Evolutionary conservation across 1,284 basidiomycete genomes (phyloP), one percentile per base, ranked within the genome.

Genomic region (Porodaedalea pini): DNA sequence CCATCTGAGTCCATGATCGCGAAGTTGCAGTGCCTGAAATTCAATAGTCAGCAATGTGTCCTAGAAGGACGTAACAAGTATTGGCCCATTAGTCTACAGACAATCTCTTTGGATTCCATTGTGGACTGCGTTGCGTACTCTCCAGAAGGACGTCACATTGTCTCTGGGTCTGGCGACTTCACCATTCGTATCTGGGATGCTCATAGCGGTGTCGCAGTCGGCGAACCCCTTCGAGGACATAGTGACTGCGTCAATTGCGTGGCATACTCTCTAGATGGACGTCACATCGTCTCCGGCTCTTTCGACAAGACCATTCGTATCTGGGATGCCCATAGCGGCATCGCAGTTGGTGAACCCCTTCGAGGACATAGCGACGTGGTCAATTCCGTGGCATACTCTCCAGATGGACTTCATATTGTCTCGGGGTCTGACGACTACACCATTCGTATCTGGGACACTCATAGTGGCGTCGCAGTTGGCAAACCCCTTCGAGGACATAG

Each of bases 111-210:
- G 13, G 32, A 13, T 6, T 34, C 32, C 13, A 13, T n/a, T n/a
- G 51, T 27, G 21, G 74, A 73, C 64, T 73, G 72, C 25, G 67
- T 77, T 36, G 72, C 72, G 23, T 77, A 73, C 62, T 0, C 94
- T 95, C 67, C 96, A 13, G 74, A 75, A 57, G 75, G 98, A 70
- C 96, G 98, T 73, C 75, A 99, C 55, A 88, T 90, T 63, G 79
- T 90, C 34, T 88, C 85, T 7, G 85, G 83, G 59, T 83, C 82
- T 56, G 86, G 89, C 69, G 87, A 90, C 74, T 89, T 89, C 76
- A 90, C 87, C 23, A 87, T 90, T 56, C 77, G 87, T 34, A 86
- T 90, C 7, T 90, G 87, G 78, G 96, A 99, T 57, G 64, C 74
- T 6, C 55, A 62, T 10, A 65, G 63, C 1, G 65, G 73, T 2